Conservation (phyloP, 2,329 filamentous ascomycete species). For the Penicillium paneum region DNA sequence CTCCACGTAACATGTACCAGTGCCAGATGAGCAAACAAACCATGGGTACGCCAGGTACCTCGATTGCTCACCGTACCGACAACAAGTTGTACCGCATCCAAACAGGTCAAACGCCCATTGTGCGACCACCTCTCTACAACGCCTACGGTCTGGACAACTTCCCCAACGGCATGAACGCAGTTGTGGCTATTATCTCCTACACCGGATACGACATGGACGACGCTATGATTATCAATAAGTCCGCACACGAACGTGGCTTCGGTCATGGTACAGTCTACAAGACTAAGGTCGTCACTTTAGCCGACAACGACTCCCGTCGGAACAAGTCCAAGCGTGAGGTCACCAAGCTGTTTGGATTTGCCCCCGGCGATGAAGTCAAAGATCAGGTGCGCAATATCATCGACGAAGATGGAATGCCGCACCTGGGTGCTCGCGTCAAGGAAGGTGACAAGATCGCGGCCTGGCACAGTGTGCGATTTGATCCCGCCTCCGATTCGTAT, state of each 20-base stretch:
- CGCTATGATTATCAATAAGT: conserved; percentile 99
- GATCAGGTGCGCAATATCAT: conserved; percentile 68
- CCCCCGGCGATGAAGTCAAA: conserved; percentile 70
- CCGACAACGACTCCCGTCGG: conserved; percentile 68
- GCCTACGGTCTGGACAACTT: conserved; percentile 97
- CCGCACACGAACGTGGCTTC: conserved; percentile 90
- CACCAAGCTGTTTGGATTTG: conserved; percentile 85
- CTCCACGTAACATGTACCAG: conserved; percentile 97
- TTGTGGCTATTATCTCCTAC: conserved; percentile 97
- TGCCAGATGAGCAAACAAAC: conserved; percentile 99
- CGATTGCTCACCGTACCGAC: conserved; percentile 82
- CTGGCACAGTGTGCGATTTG: conserved; percentile 81
- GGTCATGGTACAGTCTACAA: conserved; percentile 97
- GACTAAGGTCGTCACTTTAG: conserved; percentile 84
- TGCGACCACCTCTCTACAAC: conserved; percentile 88
- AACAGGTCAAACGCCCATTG: conserved; percentile 92
- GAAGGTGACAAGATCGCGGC: conserved; percentile 84
- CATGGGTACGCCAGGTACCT: conserved; percentile 92
- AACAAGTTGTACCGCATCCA: conserved; percentile 96
- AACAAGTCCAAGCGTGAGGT: conserved; percentile 65
- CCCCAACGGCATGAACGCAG: conserved; percentile 90
- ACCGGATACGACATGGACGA: conserved; percentile 99
- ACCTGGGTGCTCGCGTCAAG: conserved; percentile 71
- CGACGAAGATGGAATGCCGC: conserved; percentile 82
- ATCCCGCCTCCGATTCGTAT: conserved; percentile 67